A percentile compares a stretch with the other conserved stretches of the same genome.
Conservation (phyloP, 495 filamentous ascomycete species). For the Penicillium herquei region DNA sequence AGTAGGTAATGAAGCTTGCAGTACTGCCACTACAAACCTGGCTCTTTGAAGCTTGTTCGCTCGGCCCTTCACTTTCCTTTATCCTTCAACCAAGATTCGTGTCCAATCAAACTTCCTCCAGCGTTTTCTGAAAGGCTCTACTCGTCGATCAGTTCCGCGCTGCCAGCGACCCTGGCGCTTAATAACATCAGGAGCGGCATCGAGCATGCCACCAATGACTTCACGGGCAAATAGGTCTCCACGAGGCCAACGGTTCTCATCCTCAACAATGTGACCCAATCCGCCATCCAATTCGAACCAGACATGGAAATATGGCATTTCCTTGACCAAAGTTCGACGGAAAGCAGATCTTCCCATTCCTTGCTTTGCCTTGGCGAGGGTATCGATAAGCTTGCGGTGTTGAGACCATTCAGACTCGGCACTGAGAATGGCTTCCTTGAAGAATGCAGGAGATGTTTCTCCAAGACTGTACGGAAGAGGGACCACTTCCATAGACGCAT, state of each 20-base stretch:
- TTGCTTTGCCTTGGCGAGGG: conserved; percentile 63
- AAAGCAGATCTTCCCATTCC: conserved; percentile 81
- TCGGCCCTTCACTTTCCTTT: background rate
- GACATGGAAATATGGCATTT: conserved; percentile 98
- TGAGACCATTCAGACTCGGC: conserved; percentile 92
- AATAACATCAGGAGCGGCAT: conserved; percentile 76
- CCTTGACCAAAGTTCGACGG: conserved; percentile 78
- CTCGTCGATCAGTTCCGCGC: conserved; percentile 65
- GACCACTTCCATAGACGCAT: conserved; percentile 83
- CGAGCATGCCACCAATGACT: conserved; percentile 90
- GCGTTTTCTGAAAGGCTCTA: conserved; percentile 75
- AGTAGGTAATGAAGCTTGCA: too few relatives aligned
- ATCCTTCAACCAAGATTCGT: conserved; percentile 64
- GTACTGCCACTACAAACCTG: too few relatives aligned
- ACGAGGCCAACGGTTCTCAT: conserved; percentile 80
- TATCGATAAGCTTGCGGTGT: conserved; percentile 92
- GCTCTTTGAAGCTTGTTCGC: too few relatives aligned
- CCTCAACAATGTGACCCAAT: conserved; percentile 89
- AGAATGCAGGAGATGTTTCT: conserved; percentile 90
- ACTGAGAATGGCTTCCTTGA: conserved; percentile 87
- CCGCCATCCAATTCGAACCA: conserved; percentile 95
- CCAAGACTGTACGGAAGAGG: conserved; percentile 85
- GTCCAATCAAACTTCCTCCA: conserved; percentile 99
- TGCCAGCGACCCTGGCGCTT: conserved; percentile 90
- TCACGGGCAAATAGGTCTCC: conserved; percentile 94